These are phyloP conservation scores for Pseudogymnoascus sp. DNA, from an alignment of 2,329 filamentous ascomycete species.

Conservation along the genomic window DNA sequence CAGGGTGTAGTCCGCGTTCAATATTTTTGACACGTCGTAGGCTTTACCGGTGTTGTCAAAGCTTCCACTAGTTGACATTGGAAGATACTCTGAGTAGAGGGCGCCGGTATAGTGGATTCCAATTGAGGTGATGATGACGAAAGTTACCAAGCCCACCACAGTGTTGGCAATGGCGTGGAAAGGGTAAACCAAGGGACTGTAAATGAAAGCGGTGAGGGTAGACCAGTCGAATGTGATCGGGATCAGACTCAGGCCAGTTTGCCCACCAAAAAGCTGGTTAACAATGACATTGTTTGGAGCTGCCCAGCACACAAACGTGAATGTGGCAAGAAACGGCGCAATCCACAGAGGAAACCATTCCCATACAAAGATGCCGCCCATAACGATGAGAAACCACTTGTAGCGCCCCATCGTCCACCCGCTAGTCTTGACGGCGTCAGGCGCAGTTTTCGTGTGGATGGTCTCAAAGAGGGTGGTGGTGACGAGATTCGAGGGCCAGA, in stretches of 20 bases:
- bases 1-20: slow-evolving; percentile 47
- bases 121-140: slow-evolving; percentile 51
- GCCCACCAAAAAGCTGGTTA: slow-evolving; percentile 63
- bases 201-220: slow-evolving; percentile 58
- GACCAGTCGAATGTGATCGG: slow-evolving; percentile 70
- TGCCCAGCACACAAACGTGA: slow-evolving; percentile 64
- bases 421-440: slow-evolving; percentile 37
- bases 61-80: slow-evolving; percentile 50
- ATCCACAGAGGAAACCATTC: slow-evolving; percentile 50
- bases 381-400: slow-evolving; percentile 38
- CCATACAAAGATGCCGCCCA: slow-evolving; percentile 37
- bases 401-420: slow-evolving; percentile 40
- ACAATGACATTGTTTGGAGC: slow-evolving; percentile 56
- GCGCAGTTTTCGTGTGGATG: slow-evolving; percentile 34
- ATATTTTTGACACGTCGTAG: slow-evolving; percentile 54
- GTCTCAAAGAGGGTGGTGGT: slow-evolving; percentile 40
- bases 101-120: slow-evolving; percentile 56
- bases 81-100: slow-evolving; percentile 54
- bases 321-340: slow-evolving; percentile 59
- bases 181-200: slow-evolving; percentile 42
- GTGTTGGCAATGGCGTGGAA: slow-evolving; percentile 49
- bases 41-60: slow-evolving; percentile 54
- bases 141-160: slow-evolving; percentile 43
- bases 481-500: slow-evolving; percentile 51
- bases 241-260: slow-evolving; percentile 55